These are phyloP conservation scores for Erigeron canadensis DNA, from an alignment of 129 eudicot genomes.

Conservation along the genomic window DNA sequence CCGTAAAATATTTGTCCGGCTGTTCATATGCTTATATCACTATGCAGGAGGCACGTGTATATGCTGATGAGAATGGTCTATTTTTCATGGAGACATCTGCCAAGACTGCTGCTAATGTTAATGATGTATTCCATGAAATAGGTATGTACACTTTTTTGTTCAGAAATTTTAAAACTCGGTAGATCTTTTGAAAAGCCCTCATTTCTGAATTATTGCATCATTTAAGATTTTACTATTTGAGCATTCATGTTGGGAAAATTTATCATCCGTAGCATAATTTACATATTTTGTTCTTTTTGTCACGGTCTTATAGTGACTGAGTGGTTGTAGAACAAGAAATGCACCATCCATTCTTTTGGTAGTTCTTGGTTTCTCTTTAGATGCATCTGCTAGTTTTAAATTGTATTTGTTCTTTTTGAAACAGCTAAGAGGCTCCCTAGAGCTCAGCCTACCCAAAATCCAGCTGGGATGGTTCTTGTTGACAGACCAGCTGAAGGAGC, in stretches of 20 bases:
- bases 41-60: conserved; percentile 78
- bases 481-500: conserved; percentile 78
- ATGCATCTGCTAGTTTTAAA: not conserved
- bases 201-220: not conserved
- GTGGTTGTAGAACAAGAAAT: not conserved
- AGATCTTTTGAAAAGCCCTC: too few species aligned
- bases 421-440: conserved; percentile 89
- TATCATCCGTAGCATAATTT: not conserved
- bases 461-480: conserved; percentile 95
- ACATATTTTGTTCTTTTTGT: not conserved
- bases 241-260: not conserved
- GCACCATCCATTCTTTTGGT: not conserved
- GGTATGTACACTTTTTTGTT: conserved; percentile 40
- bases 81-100: conserved; percentile 97
- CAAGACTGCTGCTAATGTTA: conserved; percentile 86
- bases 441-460: conserved; percentile 87
- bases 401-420: conserved; percentile 15
- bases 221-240: not conserved
- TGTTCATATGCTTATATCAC: not conserved
- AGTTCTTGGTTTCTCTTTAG: not conserved
- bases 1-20: too few species aligned
- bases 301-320: not conserved
- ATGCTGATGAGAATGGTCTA: conserved; percentile 91
- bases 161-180: conserved; percentile 1
- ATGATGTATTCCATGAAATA: conserved; percentile 85